These are phyloP conservation scores for Mycena haematopus DNA, from an alignment of 768 basidiomycete species.

Conservation along the genomic window DNA sequence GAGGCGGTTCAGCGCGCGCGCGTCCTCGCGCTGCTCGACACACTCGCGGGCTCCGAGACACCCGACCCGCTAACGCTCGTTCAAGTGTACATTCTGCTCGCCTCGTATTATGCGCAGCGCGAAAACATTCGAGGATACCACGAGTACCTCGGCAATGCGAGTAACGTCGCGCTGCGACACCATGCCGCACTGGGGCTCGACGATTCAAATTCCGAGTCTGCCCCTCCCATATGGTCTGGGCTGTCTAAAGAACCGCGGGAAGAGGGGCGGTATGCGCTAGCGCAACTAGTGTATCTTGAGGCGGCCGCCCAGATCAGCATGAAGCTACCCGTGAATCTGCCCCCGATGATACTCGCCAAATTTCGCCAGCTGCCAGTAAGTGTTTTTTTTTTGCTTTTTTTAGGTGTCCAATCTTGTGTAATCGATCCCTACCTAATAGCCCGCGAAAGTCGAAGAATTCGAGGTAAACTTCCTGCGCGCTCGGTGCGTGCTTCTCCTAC, in stretches of 20 bases:
- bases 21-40: not conserved
- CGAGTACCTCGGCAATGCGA: constrained; percentile 17
- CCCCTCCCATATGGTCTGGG: too few relatives aligned
- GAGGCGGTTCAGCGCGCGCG: constrained; percentile 1
- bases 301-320: not conserved
- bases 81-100: constrained; percentile 16
- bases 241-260: not conserved
- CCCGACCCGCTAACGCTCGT: constrained; percentile 12
- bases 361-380: constrained; percentile 11
- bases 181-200: constrained; percentile 4
- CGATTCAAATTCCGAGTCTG: not conserved
- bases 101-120: not conserved
- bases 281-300: constrained; percentile 20
- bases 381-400: not conserved
- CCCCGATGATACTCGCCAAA: constrained; percentile 6
- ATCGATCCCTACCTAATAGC: not conserved
- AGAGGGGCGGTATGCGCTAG: constrained; percentile 14
- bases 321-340: not conserved
- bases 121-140: not conserved
- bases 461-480: constrained; percentile 19
- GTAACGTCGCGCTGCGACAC: constrained; percentile 3
- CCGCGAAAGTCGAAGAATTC: not conserved
- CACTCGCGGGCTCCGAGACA: not conserved
- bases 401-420: too few relatives aligned
- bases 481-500: constrained; percentile 1